phyloP scores from a whole-genome alignment of 805 yeast genomes.

The Starmerella stigmatis region DNA sequence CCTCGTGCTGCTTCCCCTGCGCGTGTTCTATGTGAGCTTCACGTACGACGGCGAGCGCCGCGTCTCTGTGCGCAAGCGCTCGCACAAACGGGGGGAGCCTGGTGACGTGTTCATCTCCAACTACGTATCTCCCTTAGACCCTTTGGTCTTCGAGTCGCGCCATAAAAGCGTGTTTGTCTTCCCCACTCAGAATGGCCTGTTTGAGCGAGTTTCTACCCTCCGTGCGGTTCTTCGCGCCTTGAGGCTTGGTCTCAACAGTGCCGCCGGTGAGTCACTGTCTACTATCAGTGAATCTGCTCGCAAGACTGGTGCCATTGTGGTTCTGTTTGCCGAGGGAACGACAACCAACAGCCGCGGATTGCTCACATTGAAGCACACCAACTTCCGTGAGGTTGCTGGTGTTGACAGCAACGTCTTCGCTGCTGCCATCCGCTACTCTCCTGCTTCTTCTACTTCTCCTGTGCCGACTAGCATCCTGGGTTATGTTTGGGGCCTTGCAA shows the following conservation, averaged over 20 bases:
- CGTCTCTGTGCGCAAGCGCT: slow-evolving; percentile 32
- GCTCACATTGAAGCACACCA: slow-evolving; percentile 41
- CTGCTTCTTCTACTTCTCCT: slow-evolving; percentile 30
- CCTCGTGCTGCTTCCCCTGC: slow-evolving; percentile 15
- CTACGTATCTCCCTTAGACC: slow-evolving; percentile 50
- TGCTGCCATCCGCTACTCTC: slow-evolving; percentile 29
- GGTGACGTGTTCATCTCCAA: slow-evolving; percentile 49
- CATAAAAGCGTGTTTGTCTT: slow-evolving; percentile 29
- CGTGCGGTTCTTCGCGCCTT: slow-evolving; percentile 23
- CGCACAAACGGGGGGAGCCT: slow-evolving; percentile 18
- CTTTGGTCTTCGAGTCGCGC: slow-evolving; percentile 31
- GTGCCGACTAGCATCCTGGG: slow-evolving; percentile 26
- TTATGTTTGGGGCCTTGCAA: slow-evolving; percentile 26
- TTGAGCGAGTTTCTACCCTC: slow-evolving; percentile 16
- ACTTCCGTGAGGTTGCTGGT: slow-evolving; percentile 21
- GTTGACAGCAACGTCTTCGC: slow-evolving; percentile 23
- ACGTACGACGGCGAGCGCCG: slow-evolving; percentile 43
- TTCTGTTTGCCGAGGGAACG: slow-evolving; percentile 68
- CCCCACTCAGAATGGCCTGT: slow-evolving; percentile 35
- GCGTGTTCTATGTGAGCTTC: slow-evolving; percentile 23
- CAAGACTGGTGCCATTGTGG: slow-evolving; percentile 38
- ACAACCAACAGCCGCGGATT: slow-evolving; percentile 74
- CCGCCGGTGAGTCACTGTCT: slow-evolving; percentile 13
- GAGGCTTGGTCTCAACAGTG: neutral
- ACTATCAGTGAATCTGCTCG: slow-evolving; percentile 24